Evolutionary conservation across 768 basidiomycete genomes (phyloP), one percentile per base, ranked within the genome.

Genomic region (Leccinum uliginosum): DNA sequence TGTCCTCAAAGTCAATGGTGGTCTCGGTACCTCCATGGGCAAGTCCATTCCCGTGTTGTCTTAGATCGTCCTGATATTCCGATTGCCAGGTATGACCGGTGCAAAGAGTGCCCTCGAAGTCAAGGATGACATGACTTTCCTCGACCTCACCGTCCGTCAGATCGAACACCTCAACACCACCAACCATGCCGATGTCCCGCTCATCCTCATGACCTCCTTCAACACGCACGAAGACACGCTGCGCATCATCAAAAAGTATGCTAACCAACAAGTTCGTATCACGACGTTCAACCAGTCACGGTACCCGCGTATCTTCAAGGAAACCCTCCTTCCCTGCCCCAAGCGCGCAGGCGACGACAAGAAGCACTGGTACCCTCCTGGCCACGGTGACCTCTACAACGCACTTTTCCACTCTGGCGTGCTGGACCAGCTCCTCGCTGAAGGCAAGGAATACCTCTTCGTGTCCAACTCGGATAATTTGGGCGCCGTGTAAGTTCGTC

Each of bases 201-300:
- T 89, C 69, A 86, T 89, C 71, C 80, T 89, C 64, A 89, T 89
- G 86, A 89, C 87, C 65, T 87, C 86, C 51, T 89, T 89, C 77
- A 89, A 89, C 75, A 89, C 86, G 8, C 85, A 87, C 69, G 87
- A 88, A 24, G 86, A 89, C 69, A 89, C 86, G 17, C 78, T 84
- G 27, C 82, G 87, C 47, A 85, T 89, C 74, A 87, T 89, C 69
- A 87, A 87, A 71, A 89, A 89, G 73, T 89, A 89, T 73, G 80
- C 81, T 44, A 89, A 88, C 75, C 86, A 88, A 75, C 87, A 87
- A 73, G 78, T 88, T 67, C 81, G 84, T 70, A 85, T 88, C 65
- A 79, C 81, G 54, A 80, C 81, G 14, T 86, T 87, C 78, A 84
- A 85, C 71, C 86, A 88, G 72, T 86, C 85, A 17, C 81, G 86